phyloP scores from a whole-genome alignment of 345 rosid species.

The Syzygium oleosum region DNA sequence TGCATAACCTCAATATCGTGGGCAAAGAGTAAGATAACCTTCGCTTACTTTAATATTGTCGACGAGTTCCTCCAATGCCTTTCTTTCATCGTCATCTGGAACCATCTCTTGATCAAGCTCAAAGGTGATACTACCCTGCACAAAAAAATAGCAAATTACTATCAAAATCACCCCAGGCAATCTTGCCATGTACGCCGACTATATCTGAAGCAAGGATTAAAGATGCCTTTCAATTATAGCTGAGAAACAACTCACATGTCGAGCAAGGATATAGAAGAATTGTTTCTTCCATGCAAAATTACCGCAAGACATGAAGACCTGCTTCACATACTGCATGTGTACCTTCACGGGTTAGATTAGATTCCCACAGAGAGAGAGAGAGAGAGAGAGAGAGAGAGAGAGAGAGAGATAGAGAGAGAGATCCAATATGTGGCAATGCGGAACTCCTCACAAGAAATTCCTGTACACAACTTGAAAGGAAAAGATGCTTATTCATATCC shows the following conservation, averaged over 20 bases:
- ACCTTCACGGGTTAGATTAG: slow-evolving; percentile 9
- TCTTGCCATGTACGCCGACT: background rate
- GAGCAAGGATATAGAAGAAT: slow-evolving; percentile 79
- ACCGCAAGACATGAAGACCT: slow-evolving; percentile 69
- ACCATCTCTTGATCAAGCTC: slow-evolving; percentile 66
- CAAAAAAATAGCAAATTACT: background rate
- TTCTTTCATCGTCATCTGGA: slow-evolving; percentile 56
- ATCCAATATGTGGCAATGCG: background rate
- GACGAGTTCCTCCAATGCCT: slow-evolving; percentile 63
- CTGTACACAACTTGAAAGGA: background rate
- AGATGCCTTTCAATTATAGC: background rate
- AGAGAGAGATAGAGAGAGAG: background rate
- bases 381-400: too few relatives aligned
- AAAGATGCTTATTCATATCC: background rate
- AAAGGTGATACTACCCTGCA: slow-evolving; percentile 54
- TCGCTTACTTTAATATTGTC: slow-evolving; percentile 73
- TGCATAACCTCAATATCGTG: slow-evolving; percentile 99
- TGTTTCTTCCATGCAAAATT: slow-evolving; percentile 65
- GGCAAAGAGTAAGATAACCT: slow-evolving; percentile 87
- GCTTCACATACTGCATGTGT: slow-evolving; percentile 58
- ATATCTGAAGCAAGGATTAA: background rate
- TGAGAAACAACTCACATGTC: slow-evolving; percentile 57
- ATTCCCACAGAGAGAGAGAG: background rate
- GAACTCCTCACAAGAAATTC: background rate
- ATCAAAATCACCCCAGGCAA: background rate